A percentile compares a stretch with the other conserved stretches of the same genome.
These are phyloP conservation scores for Selenicereus undatus DNA, from an alignment of 148 eudicot genomes.

Conservation along the genomic window DNA sequence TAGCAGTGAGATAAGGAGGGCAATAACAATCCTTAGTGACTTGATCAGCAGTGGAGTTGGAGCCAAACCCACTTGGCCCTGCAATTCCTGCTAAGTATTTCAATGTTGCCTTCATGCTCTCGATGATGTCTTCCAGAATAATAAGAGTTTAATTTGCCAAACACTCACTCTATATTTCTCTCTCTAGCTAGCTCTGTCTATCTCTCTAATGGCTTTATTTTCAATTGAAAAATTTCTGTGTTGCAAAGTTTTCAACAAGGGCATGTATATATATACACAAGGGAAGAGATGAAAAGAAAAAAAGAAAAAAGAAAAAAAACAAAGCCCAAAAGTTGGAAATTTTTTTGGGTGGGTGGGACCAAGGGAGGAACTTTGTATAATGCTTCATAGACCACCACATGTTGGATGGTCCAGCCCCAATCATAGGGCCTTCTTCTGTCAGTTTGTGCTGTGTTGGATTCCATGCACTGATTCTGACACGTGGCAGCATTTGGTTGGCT, in stretches of 20 bases:
- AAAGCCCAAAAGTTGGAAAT: background rate
- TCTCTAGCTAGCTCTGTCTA: background rate
- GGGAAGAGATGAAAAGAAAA: background rate
- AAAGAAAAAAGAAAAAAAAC: background rate
- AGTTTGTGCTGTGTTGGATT: conserved; percentile 14
- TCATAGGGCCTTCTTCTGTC: conserved; percentile 10
- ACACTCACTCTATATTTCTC: background rate
- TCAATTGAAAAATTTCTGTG: background rate
- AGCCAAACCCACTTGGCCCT: conserved; percentile 92
- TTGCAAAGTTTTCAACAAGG: conserved; percentile 14
- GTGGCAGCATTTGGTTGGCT: background rate
- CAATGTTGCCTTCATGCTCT: conserved; percentile 59
- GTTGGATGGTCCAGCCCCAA: conserved; percentile 27
- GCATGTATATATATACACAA: conserved; percentile 6
- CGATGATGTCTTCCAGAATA: background rate
- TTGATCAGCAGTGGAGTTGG: conserved; percentile 83
- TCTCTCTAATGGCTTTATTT: background rate
- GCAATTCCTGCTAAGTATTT: conserved; percentile 75
- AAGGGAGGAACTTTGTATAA: background rate
- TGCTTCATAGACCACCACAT: conserved; percentile 20
- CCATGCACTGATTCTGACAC: background rate
- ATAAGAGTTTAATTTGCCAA: background rate
- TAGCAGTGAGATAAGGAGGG: conserved; percentile 61
- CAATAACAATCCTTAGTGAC: conserved; percentile 45
- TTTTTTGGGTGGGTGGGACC: conserved; percentile 21